A percentile compares a stretch with the other conserved stretches of the same genome.
These are phyloP conservation scores for Tolypocladium guangdongense DNA, from an alignment of 2,329 filamentous ascomycete genomes.

Conservation along the genomic window DNA sequence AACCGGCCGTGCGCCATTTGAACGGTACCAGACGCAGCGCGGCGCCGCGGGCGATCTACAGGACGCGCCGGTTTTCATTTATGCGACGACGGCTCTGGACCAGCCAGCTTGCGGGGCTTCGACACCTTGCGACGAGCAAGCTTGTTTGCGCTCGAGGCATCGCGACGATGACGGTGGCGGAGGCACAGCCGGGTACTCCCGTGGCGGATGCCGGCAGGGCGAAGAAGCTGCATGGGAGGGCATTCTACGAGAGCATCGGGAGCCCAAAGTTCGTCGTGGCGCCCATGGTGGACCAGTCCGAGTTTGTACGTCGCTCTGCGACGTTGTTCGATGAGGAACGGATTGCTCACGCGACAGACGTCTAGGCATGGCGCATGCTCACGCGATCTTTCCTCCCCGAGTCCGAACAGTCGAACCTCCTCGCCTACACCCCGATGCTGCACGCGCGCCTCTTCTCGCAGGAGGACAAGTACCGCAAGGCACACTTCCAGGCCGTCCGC, in stretches of 20 bases:
- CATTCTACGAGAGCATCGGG: constrained; percentile 91
- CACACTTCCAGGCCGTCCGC: constrained; percentile 65
- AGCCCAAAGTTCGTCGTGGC: constrained; percentile 84
- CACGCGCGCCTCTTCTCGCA: constrained; percentile 84
- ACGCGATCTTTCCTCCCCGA: constrained; percentile 81
- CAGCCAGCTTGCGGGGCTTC: background rate
- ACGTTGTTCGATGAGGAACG: background rate
- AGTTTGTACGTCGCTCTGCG: constrained; percentile 61
- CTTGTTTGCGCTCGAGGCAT: constrained; percentile 8
- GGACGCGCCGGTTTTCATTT: background rate
- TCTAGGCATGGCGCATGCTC: constrained; percentile 88
- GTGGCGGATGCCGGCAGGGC: constrained; percentile 24
- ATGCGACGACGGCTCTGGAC: background rate
- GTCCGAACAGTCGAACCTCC: constrained; percentile 50
- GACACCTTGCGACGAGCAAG: background rate
- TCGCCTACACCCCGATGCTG: constrained; percentile 93
- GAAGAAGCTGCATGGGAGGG: constrained; percentile 66
- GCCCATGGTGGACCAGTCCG: constrained; percentile 97
- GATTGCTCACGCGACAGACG: background rate
- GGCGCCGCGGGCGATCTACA: background rate
- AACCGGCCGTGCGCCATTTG: background rate
- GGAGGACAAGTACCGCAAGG: constrained; percentile 61
- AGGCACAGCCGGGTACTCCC: constrained; percentile 7
- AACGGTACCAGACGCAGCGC: background rate
- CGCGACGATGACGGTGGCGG: constrained; percentile 20